These are phyloP conservation scores for Liriodendron chinense DNA, from an alignment of 164 flowering plant species.

Conservation along the genomic window DNA sequence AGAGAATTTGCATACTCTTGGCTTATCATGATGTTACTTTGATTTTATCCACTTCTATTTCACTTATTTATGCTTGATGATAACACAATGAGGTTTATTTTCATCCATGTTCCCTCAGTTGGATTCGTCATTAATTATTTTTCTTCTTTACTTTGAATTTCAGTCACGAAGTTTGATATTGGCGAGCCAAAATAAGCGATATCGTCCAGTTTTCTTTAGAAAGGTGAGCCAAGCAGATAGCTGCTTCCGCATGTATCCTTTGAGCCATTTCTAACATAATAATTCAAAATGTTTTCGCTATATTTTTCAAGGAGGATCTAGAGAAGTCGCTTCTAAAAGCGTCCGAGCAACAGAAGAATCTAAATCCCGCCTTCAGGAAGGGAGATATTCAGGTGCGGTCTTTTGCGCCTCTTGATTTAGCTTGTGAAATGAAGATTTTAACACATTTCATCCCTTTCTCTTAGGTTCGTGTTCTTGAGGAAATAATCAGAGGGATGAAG, in stretches of 20 bases:
- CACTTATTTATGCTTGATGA: neutral
- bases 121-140: neutral
- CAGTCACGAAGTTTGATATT: conserved; percentile 83
- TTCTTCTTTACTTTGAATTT: conserved; percentile 9
- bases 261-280: neutral
- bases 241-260: neutral
- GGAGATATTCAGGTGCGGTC: conserved; percentile 74
- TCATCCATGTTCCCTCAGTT: neutral
- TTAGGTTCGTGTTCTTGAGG: conserved; percentile 81
- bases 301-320: conserved; percentile 67
- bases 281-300: neutral
- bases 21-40: too few species aligned
- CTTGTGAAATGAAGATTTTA: neutral
- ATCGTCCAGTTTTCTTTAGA: conserved; percentile 85
- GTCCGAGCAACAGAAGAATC: conserved; percentile 41
- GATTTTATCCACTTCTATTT: too few species aligned
- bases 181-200: conserved; percentile 58
- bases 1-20: too few species aligned
- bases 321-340: conserved; percentile 71
- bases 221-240: conserved; percentile 51
- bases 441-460: neutral
- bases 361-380: conserved; percentile 59
- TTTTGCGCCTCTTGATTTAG: conserved; percentile 3
- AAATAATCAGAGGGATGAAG: conserved; percentile 76
- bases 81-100: neutral